Base-by-base conservation (phyloP, 139 green algal genomes). In the Chlorella sorokiniana region DNA sequence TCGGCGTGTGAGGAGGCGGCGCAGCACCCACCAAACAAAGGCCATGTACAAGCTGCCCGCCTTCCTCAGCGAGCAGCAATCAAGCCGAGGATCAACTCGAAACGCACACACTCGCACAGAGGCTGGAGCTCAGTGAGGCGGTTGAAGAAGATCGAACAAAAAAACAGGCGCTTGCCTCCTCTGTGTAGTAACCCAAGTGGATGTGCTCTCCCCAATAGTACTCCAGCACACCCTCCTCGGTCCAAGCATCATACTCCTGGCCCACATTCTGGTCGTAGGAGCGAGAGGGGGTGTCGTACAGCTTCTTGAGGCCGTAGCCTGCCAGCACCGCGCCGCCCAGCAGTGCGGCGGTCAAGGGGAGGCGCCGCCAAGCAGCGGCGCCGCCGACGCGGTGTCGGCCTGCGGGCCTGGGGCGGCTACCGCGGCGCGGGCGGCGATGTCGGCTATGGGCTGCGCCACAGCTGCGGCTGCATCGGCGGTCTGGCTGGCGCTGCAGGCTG, bases 161-260 rank as follows among this genome's bases (percentile, higher is more conserved):
- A n/a, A n/a, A n/a, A n/a, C n/a, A n/a, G 18, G 63, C 63, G 27
- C 63, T 23, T 54, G 86, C 87, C 79, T 91, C 82, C 33, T 96
- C 92, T 4, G 69, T 95, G 84, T 99, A 99, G 73, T 96, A 96
- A 3, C 96, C 96, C 64, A 99, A 79, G 76, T 99, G 96, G 76
- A 99, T 99, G 88, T 99, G 96, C 81, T 99, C 96, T 16, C 96
- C 96, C 96, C 96, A 99, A 82, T 95, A 95, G 81, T 94, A 90
- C 84, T 95, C 91, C 18, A 95, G 73, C n/a, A 96, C 82, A 42
- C 92, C 92, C 72, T 96, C 92, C 31, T 88, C 84, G 27, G 95
- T 98, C 96, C 96, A 99, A 38, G 91, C 90, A 80, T 99, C 94
- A 78, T 99, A 99, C 82, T 97, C 94, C 31, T 96, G 69, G 18